phyloP scores from a whole-genome alignment of 345 rosid species.

The Ceriops tagal region DNA sequence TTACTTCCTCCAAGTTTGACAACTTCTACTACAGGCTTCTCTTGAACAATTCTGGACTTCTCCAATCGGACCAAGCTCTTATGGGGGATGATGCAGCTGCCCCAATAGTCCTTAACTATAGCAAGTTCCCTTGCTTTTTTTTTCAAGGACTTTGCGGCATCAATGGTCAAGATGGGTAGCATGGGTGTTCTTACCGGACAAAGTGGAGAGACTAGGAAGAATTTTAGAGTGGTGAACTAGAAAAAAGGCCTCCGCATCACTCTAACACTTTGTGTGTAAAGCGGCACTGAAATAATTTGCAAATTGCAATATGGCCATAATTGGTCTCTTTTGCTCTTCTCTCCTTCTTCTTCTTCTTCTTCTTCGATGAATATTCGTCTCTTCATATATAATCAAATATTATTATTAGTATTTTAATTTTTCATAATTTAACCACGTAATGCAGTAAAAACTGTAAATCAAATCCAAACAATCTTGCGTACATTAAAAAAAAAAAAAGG shows the following conservation, averaged over 20 bases:
- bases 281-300: no score
- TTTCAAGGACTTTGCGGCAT: conserved; percentile 53
- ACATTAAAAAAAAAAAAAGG: no score
- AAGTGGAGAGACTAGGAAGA: conserved; percentile 68
- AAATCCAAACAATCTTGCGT: no score
- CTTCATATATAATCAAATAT: no score
- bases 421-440: no score
- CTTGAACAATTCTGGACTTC: conserved; percentile 45
- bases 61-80: conserved; percentile 68
- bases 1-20: conserved; percentile 40
- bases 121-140: conserved; percentile 48
- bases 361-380: no score
- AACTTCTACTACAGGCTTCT: conserved; percentile 49
- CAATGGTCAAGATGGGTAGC: conserved; percentile 84
- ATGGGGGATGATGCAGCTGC: conserved; percentile 51
- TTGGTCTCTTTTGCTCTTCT: no score
- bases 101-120: conserved; percentile 53
- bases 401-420: no score
- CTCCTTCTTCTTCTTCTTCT: no score
- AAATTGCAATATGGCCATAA: no score
- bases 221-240: conserved; percentile 61
- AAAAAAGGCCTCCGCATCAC: not conserved
- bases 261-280: no score
- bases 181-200: conserved; percentile 75
- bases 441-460: no score